Base-by-base conservation (phyloP, 805 yeast species). In the Novakomyces olei region DNA sequence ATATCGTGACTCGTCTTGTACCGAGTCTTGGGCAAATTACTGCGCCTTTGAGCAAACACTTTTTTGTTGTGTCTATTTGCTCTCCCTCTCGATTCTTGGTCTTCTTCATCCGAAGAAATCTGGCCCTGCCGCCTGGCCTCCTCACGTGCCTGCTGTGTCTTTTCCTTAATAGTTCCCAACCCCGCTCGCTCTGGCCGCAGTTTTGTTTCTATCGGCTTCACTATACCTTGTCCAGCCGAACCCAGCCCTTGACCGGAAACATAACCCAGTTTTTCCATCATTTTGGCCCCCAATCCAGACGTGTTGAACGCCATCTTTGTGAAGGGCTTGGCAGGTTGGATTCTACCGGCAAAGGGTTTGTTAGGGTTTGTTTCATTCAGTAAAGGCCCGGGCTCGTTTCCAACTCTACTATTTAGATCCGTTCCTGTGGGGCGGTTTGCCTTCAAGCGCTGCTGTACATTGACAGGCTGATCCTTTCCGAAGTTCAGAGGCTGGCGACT, bases 191-290 rank as follows among this genome's bases (percentile, higher is more conserved):
- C 65, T 0, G 77, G 75, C 26, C 88, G 54, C 19, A 65, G 48
- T 34, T 64, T 63, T 3, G 77, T 73, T 38, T 77, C 73, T 5
- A 85, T 69, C 0, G 96, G 95, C n/a, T 62, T 67, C 0, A 63
- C 61, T 1, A 80, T 79, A 28, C 98, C 98, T 32, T 63, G 63
- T 1, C 70, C 67, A 16, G 60, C 49, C 4, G 56, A 55, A 2
- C 98, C 98, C n/a, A 85, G 60, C 1, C 95, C 96, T 44, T 65
- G 58, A 0, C 98, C 96, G 26, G 65, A 65, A 5, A 63, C 61
- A 51, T 78, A 83, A 0, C 98, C 98, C 96, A 85, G 83, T 39
- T 69, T 65, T 38, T 68, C 60, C 54, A 85, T 50, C 32, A 85
- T 54, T 32, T 62, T 53, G 2, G 92, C 92, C 24, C 96, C 96